A percentile compares a stretch with the other conserved stretches of the same genome.
Evolutionary conservation across 768 basidiomycete genomes (phyloP).

Genomic region (Coprinopsis cinerea): DNA sequence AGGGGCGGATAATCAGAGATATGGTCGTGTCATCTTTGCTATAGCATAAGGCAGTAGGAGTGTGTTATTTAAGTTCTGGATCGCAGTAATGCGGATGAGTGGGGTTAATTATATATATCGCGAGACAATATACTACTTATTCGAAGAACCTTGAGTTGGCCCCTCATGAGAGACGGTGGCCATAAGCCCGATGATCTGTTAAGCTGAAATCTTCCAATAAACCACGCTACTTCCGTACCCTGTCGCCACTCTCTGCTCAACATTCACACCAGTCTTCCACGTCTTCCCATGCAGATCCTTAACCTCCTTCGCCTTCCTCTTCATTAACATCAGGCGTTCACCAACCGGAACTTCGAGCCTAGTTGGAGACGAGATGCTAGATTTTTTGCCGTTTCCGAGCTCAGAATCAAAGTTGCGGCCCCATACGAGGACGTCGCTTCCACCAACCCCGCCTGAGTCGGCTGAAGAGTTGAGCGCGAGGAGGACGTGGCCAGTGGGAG

Average conservation of each 20-base stretch:
- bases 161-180: too few species aligned
- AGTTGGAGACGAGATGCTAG: constrained; percentile 50
- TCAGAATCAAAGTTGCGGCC: constrained; percentile 71
- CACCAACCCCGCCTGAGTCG: constrained; percentile 42
- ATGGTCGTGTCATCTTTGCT: constrained; percentile 12
- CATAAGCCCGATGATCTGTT: neutral
- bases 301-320: constrained; percentile 44
- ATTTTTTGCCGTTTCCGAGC: constrained; percentile 68
- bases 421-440: constrained; percentile 68
- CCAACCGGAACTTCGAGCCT: constrained; percentile 46
- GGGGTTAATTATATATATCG: too few species aligned
- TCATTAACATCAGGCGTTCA: constrained; percentile 53
- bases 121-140: too few species aligned
- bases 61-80: too few species aligned
- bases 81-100: too few species aligned
- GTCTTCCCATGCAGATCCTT: constrained; percentile 53
- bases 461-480: constrained; percentile 61
- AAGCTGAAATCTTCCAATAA: constrained; percentile 56
- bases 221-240: constrained; percentile 62
- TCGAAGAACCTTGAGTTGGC: too few species aligned
- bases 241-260: constrained; percentile 59
- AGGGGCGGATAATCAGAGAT: constrained; percentile 21
- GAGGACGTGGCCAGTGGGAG: constrained; percentile 71
- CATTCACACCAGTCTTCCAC: constrained; percentile 53
- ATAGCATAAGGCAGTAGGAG: too few species aligned